A percentile compares a stretch with the other conserved stretches of the same genome.
Conservation (phyloP, 2,329 filamentous ascomycete species). For the Cercospora brassicicola region DNA sequence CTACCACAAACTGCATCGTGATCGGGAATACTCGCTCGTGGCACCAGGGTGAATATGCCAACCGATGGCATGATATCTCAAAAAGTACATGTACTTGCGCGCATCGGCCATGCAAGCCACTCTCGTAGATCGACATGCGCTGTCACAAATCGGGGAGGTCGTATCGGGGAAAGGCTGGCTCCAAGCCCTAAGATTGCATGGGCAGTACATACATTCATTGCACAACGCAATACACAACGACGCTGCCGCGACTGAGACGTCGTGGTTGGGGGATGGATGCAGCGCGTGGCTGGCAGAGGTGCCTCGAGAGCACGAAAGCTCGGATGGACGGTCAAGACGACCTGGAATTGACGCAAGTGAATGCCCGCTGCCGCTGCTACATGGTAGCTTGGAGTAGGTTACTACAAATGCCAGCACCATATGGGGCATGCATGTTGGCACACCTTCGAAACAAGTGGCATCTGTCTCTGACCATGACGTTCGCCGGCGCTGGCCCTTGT, state of each 20-base stretch:
- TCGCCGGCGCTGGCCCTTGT: not conserved
- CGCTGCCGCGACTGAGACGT: not conserved
- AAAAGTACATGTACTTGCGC: not conserved
- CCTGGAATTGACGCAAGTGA: not conserved
- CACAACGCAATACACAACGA: not conserved
- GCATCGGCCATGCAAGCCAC: not conserved
- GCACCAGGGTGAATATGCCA: not conserved
- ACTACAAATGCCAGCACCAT: not conserved
- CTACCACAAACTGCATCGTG: slow-evolving; percentile 29
- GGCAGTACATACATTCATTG: not conserved
- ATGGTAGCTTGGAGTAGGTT: not conserved
- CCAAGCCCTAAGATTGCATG: not conserved
- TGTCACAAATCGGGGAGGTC: not conserved
- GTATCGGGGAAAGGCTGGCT: not conserved
- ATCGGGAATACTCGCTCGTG: not conserved
- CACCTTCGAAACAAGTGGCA: not conserved
- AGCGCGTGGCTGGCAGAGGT: not conserved
- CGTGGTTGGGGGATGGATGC: not conserved
- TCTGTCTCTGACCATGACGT: not conserved
- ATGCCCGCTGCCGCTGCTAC: not conserved
- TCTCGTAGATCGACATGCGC: not conserved
- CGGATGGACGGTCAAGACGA: not conserved
- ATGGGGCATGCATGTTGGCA: not conserved
- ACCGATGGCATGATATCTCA: not conserved
- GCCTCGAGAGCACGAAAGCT: not conserved